Conservation (phyloP, 208 protist genomes). For the Balamuthia mandrillaris region DNA sequence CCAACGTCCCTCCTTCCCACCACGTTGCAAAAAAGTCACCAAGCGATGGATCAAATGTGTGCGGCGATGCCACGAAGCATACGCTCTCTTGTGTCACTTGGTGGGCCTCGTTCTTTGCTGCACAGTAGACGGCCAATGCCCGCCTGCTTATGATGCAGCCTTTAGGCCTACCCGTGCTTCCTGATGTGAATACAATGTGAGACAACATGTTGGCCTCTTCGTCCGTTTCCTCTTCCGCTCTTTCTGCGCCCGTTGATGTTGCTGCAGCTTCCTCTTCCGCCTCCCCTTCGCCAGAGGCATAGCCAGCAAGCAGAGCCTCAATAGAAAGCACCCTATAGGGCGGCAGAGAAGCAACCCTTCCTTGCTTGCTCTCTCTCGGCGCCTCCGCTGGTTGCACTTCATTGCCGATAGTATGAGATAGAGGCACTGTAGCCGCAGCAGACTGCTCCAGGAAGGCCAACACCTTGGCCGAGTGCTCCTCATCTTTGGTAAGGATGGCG, state of each 20-base stretch:
- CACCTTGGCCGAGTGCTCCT: too few relatives aligned
- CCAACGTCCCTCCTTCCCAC: not conserved
- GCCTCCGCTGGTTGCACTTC: not conserved
- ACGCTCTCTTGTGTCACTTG: not conserved
- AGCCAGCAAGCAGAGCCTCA: too few relatives aligned
- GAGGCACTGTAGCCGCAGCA: too few relatives aligned
- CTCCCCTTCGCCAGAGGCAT: too few relatives aligned
- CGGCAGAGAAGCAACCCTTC: not conserved
- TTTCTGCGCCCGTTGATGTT: too few relatives aligned
- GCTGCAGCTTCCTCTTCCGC: too few relatives aligned
- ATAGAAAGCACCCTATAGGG: too few relatives aligned
- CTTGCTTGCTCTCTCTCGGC: not conserved
- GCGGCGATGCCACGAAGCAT: constrained; percentile 33
- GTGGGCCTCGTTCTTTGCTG: constrained; percentile 6
- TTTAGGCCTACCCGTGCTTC: constrained; percentile 31
- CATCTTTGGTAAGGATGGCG: constrained; percentile 24
- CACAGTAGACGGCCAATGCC: constrained; percentile 2
- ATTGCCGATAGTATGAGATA: too few relatives aligned
- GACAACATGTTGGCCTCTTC: not conserved
- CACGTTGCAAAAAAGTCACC: constrained; percentile 36
- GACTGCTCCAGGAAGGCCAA: not conserved
- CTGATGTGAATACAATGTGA: constrained; percentile 31
- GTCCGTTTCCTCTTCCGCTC: not conserved
- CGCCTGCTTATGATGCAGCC: not conserved
- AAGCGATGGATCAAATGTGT: constrained; percentile 18